Conservation (phyloP, 768 basidiomycete species). For the Rhodotorula kratochvilovae region DNA sequence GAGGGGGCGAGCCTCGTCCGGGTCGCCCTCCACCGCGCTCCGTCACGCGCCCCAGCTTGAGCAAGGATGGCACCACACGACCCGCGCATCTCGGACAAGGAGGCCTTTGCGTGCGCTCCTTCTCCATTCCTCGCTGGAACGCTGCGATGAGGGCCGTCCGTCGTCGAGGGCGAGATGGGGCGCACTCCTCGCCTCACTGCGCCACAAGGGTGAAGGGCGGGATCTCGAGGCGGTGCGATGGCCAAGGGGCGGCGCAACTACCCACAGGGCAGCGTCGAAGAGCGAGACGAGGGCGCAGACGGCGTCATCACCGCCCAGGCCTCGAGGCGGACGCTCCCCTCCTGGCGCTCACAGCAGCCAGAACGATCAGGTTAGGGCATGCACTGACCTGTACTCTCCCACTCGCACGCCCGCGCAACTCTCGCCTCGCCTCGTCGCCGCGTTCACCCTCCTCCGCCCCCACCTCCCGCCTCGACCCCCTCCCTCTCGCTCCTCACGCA, state of each 20-base stretch:
- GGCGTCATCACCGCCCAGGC: neutral
- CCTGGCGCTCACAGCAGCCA: neutral
- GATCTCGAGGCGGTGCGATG: rapidly evolving
- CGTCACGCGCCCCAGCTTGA: neutral
- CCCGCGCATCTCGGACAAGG: conserved; percentile 31
- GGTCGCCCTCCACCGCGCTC: too few relatives aligned
- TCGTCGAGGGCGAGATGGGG: neutral
- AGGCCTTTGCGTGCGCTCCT: conserved; percentile 22
- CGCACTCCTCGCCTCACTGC: neutral
- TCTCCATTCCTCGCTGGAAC: too few relatives aligned
- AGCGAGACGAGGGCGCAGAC: neutral
- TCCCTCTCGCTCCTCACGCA: neutral
- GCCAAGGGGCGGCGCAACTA: neutral
- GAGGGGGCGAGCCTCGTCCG: too few relatives aligned
- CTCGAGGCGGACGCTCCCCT: neutral
- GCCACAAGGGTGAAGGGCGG: neutral
- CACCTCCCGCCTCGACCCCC: neutral
- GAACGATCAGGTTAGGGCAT: neutral
- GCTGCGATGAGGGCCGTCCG: neutral
- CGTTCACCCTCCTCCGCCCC: neutral
- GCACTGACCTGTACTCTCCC: neutral
- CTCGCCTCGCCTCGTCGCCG: neutral
- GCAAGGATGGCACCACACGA: conserved; percentile 19
- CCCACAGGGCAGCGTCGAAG: neutral
- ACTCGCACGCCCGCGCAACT: neutral